Evolutionary conservation across 139 green algal species (phyloP).

Genomic region (Chlorella sp.): DNA sequence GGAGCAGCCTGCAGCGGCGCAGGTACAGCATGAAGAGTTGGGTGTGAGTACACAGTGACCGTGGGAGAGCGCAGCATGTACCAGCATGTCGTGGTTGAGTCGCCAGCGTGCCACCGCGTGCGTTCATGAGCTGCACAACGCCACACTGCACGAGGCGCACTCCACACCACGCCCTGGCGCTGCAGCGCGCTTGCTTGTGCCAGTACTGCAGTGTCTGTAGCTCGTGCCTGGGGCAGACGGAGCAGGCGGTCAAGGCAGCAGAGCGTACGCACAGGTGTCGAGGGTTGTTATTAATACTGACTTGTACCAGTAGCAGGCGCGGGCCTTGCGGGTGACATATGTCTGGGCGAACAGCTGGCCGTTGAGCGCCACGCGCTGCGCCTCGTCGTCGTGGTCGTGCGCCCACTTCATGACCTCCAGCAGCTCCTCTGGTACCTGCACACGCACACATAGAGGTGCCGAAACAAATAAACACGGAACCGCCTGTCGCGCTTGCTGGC

Average conservation of each 20-base stretch:
- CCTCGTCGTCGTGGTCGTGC: neutral
- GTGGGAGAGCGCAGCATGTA: too few species aligned
- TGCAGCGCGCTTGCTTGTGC: too few species aligned
- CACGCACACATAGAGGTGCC: too few species aligned
- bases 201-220: too few species aligned
- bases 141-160: too few species aligned
- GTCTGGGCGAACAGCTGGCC: neutral
- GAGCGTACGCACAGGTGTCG: neutral
- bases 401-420: neutral
- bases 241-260: neutral
- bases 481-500: too few species aligned
- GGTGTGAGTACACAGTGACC: too few species aligned
- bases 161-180: too few species aligned
- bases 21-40: too few species aligned
- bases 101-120: neutral
- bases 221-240: neutral
- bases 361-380: neutral
- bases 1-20: neutral
- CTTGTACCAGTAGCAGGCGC: neutral
- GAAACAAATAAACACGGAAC: too few species aligned
- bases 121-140: too few species aligned
- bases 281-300: neutral
- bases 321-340: neutral
- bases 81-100: neutral
- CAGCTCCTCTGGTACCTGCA: neutral